Evolutionary conservation across 352 stramenopile species (phyloP), one percentile per base, ranked within the genome.

Genomic region (Globisporangium spiculum): DNA sequence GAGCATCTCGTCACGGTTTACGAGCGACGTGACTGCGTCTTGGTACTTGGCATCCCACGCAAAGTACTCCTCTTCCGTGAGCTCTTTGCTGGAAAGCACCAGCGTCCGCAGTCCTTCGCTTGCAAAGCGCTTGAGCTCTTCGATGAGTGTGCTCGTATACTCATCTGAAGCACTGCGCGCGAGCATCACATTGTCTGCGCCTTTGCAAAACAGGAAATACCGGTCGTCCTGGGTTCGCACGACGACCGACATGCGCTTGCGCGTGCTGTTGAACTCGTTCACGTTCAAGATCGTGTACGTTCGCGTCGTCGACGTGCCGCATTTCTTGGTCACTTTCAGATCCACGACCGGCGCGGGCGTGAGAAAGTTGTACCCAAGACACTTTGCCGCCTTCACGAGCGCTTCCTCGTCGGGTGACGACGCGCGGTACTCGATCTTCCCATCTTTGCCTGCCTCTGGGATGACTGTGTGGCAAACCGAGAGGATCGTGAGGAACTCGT

Each of bases 171-270:
- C 66, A 30, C 77, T 83, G 6, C 88, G 83, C 24, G 83, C 79
- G n/a, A 94, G 75, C 75, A 97, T 95, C 16, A 96, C 81, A 65
- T 90, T 95, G 71, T 97, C 90, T 6, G 89, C 88, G 0, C 89
- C 89, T 60, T 96, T 96, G 74, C 81, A 90, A 32, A 78, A 91
- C 4, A 93, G 56, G 1, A 89, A 71, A 36, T 86, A 86, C 7
- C 71, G 69, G 8, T 77, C 56, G 6, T 85, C 77, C 4, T 75
- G 69, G 1, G 72, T 81, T 14, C 89, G 83, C 20, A 98, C 77
- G 22, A 99, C 77, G 26, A 99, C 92, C 9, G 94, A 99, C 97
- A 99, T 99, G 65, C 98, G 80, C 80, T 99, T 99, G 32, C 98
- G 86, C 34, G 97, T 93, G 67, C 90, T 98, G 62, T 90, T 92